Evolutionary conservation across 164 flowering plant species (phyloP), one percentile per base, ranked within the genome.

Genomic region (Platanus orientalis): DNA sequence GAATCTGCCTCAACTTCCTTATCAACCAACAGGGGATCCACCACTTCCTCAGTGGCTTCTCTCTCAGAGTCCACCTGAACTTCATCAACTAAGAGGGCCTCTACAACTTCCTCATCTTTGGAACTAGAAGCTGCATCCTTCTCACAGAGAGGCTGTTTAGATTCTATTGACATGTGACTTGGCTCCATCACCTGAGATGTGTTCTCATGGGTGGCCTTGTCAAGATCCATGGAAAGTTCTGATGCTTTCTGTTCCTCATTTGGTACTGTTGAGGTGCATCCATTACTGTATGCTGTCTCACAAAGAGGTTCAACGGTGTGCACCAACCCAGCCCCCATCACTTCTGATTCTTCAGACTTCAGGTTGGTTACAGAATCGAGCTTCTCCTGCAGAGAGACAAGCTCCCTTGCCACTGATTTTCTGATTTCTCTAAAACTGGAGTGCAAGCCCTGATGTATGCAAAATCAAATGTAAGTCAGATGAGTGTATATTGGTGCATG

Each of bases 391-490:
- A 91, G 49, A 27, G 54, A 27, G n/a, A 79, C 74, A 16, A 89
- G 89, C 66, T 92, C 94, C 72, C 64, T 85, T 14, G 86, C 92
- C 60, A 84, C 84, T 1, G 86, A 74, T 80, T 86, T 89, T 49
- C 94, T 81, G 5, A 74, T 28, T 0, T 87, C 88, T 58, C 96
- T 80, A 0, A 86, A 40, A 57, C 63, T 73, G 23, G 85, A 75
- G 39, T 79, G 86, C 71, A 87, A 61, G 3, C 89, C 89, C 97
- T 87, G 76, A 3, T 36, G 57, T 14, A 51, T 13, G 57, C 30
- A 39, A 24, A 56, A 9, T 29, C n/a, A 16, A 40, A 20, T 12
- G 13, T 23, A 10, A 34, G 9, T 34, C 4, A 34, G 39, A 34
- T 34, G 39, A 4, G 39, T 34, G 39, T 9, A 34, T 34, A 34